phyloP scores from a whole-genome alignment of 1,284 basidiomycete species.

The Pascua sp. region DNA sequence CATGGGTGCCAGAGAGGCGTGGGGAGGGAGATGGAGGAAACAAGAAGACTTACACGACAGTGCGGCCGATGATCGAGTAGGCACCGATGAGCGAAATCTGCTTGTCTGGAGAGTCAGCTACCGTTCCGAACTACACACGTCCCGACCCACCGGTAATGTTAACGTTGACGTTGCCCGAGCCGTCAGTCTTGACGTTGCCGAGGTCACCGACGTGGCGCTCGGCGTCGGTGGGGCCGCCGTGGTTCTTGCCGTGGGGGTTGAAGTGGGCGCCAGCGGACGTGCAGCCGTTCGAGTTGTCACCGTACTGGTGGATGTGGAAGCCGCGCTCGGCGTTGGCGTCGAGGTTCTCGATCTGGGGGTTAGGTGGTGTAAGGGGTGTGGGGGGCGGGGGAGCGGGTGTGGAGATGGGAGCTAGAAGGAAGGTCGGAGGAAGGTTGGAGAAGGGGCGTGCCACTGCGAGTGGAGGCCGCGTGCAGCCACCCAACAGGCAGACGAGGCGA shows the following conservation, averaged over 20 bases:
- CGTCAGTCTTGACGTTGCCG: slow-evolving; percentile 63
- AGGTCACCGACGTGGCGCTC: slow-evolving; percentile 72
- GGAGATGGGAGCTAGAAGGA: background rate
- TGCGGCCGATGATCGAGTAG: slow-evolving; percentile 65
- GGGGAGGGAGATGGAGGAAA: background rate
- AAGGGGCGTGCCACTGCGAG: background rate
- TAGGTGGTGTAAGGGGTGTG: background rate
- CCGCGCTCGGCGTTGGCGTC: slow-evolving; percentile 62
- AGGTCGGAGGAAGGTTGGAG: background rate
- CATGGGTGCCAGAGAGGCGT: too few relatives aligned
- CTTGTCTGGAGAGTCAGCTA: slow-evolving; percentile 50
- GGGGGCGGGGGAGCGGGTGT: background rate
- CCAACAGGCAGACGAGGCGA: background rate
- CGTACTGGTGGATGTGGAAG: slow-evolving; percentile 55
- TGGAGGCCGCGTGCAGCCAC: background rate
- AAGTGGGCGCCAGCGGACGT: slow-evolving; percentile 68
- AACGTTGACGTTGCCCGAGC: slow-evolving; percentile 57
- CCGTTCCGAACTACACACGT: background rate
- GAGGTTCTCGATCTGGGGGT: slow-evolving; percentile 56
- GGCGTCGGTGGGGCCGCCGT: slow-evolving; percentile 59
- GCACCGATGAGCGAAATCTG: slow-evolving; percentile 67
- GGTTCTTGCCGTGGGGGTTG: slow-evolving; percentile 65
- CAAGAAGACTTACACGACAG: slow-evolving; percentile 23
- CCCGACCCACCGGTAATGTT: slow-evolving; percentile 50
- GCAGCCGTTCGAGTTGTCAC: slow-evolving; percentile 56